Evolutionary conservation across 129 eudicot species (phyloP).

Genomic region (Erigeron canadensis): DNA sequence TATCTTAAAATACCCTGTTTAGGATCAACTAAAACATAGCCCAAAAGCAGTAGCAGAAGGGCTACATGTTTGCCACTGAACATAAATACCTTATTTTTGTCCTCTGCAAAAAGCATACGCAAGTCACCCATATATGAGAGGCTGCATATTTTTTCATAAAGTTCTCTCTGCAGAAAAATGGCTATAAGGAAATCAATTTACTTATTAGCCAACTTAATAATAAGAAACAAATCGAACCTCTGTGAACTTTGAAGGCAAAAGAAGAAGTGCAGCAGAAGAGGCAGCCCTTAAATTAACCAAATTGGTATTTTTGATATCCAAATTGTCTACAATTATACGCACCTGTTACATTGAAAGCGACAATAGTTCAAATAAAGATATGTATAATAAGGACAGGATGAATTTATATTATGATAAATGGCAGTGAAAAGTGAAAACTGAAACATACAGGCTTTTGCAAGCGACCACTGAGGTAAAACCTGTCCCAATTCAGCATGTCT

Average conservation of each 20-base stretch:
- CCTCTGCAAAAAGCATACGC: conserved; percentile 97
- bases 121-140: conserved; percentile 91
- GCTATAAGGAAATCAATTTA: background rate
- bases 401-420: background rate
- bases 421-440: conserved; percentile 1
- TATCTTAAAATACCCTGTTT: background rate
- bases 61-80: background rate
- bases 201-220: conserved; percentile 16
- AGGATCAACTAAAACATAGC: background rate
- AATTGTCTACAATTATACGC: conserved; percentile 56
- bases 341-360: conserved; percentile 39
- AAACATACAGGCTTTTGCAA: conserved; percentile 91
- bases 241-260: conserved; percentile 74
- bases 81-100: conserved; percentile 69
- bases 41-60: background rate
- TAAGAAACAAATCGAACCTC: conserved; percentile 57
- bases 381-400: background rate
- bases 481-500: conserved; percentile 74
- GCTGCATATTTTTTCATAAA: conserved; percentile 83
- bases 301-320: conserved; percentile 51
- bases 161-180: conserved; percentile 59
- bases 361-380: background rate
- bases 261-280: conserved; percentile 87
- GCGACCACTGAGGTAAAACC: conserved; percentile 87
- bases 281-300: conserved; percentile 78